Percentiles rank a stretch among this genome's conserved stretches.
phyloP scores from a whole-genome alignment of 2,329 filamentous ascomycete genomes.

The Ophiosphaerella herpotricha region DNA sequence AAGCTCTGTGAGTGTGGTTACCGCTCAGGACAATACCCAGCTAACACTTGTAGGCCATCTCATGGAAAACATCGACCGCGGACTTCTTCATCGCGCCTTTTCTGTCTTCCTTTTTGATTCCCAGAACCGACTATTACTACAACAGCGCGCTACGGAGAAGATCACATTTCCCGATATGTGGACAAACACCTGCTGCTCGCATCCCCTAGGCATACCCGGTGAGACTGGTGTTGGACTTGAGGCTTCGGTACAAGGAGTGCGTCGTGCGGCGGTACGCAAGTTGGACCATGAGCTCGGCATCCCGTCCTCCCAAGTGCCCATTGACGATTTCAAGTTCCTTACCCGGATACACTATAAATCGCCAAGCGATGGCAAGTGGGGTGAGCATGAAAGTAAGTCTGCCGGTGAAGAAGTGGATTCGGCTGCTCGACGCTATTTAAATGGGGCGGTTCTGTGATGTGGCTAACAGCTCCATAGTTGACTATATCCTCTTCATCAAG shows the following conservation, averaged over 20 bases:
- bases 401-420: background rate
- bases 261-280: slow-evolving; percentile 90
- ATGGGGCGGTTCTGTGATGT: background rate
- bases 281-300: slow-evolving; percentile 95
- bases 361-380: slow-evolving; percentile 96
- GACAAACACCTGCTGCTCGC: slow-evolving; percentile 99
- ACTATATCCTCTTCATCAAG: slow-evolving; percentile 96
- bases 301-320: slow-evolving; percentile 81
- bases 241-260: slow-evolving; percentile 82
- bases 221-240: slow-evolving; percentile 85
- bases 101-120: slow-evolving; percentile 98
- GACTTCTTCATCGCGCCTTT: slow-evolving; percentile 94
- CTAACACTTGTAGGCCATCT: slow-evolving; percentile 72
- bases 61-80: slow-evolving; percentile 98
- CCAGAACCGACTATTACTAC: slow-evolving; percentile 87
- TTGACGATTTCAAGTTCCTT: slow-evolving; percentile 90
- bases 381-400: slow-evolving; percentile 92
- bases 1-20: slow-evolving; percentile 76
- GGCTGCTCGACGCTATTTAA: too few species aligned
- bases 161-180: slow-evolving; percentile 99
- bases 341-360: slow-evolving; percentile 98
- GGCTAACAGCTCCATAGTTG: slow-evolving; percentile 63
- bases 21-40: background rate
- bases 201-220: slow-evolving; percentile 86
- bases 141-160: slow-evolving; percentile 94